Conservation (phyloP, 306 rosid species). For the Luffa aegyptiaca region DNA sequence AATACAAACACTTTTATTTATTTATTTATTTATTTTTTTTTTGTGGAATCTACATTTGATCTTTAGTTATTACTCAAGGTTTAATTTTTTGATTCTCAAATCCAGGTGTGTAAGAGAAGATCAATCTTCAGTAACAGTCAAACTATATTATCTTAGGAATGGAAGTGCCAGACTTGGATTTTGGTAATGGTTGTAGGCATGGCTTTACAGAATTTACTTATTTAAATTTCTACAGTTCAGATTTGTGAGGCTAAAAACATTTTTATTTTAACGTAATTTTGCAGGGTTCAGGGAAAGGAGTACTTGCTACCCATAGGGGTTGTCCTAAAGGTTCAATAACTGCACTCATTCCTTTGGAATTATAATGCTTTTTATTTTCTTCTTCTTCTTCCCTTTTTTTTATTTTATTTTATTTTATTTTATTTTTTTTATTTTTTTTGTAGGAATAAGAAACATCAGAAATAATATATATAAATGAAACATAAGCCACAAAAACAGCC, state of each 20-base stretch:
- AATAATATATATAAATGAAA: too few relatives aligned
- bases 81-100: not conserved
- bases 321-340: slow-evolving; percentile 56
- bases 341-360: slow-evolving; percentile 2
- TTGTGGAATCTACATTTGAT: not conserved
- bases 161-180: slow-evolving; percentile 94
- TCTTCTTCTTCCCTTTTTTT: not conserved
- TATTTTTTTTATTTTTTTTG: too few relatives aligned
- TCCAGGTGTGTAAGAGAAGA: slow-evolving; percentile 79
- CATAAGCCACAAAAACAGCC: too few relatives aligned
- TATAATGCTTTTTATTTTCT: not conserved
- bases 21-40: not conserved
- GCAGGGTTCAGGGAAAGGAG: slow-evolving; percentile 81
- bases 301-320: slow-evolving; percentile 87
- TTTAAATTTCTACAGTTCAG: slow-evolving; percentile 15
- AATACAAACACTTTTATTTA: not conserved
- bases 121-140: slow-evolving; percentile 61
- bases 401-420: too few relatives aligned
- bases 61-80: not conserved
- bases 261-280: slow-evolving; percentile 18
- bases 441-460: too few relatives aligned
- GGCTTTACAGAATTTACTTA: not conserved
- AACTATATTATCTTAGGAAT: slow-evolving; percentile 66
- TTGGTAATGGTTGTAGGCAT: slow-evolving; percentile 52
- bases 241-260: not conserved